Evolutionary conservation across 2,329 filamentous ascomycete species (phyloP).

Genomic region (Rhexocercosporidium sp.): DNA sequence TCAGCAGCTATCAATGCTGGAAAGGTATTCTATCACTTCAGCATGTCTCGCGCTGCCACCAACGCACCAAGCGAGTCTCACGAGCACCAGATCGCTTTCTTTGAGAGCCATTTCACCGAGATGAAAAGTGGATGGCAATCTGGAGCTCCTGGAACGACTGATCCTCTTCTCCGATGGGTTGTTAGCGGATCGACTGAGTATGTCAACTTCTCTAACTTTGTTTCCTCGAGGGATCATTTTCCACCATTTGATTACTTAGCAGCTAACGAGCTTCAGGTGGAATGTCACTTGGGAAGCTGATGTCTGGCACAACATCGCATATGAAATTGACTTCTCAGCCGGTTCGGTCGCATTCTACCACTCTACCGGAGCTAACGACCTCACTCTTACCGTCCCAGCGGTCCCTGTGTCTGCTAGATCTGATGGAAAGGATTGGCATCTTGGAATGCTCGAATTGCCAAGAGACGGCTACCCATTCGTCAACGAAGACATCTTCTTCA

Average conservation of each 20-base stretch:
- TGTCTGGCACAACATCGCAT: slow-evolving; percentile 78
- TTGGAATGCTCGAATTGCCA: slow-evolving; percentile 71
- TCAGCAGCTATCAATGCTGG: slow-evolving; percentile 67
- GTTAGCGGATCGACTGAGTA: slow-evolving; percentile 59
- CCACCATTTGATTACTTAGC: not conserved
- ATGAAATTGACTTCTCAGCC: slow-evolving; percentile 71
- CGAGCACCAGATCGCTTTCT: slow-evolving; percentile 68
- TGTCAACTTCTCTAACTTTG: not conserved
- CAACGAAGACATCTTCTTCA: slow-evolving; percentile 62
- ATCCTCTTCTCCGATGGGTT: slow-evolving; percentile 68
- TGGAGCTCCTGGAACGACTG: slow-evolving; percentile 50
- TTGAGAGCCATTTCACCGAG: slow-evolving; percentile 77
- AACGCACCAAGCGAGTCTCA: slow-evolving; percentile 64
- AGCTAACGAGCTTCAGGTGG: slow-evolving; percentile 51
- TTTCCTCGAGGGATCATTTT: not conserved
- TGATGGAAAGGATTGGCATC: slow-evolving; percentile 75
- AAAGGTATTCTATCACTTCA: slow-evolving; percentile 75
- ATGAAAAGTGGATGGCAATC: slow-evolving; percentile 70
- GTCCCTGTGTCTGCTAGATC: slow-evolving; percentile 64
- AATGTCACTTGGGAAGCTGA: slow-evolving; percentile 63
- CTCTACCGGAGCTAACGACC: slow-evolving; percentile 63
- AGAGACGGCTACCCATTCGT: slow-evolving; percentile 57
- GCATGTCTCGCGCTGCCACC: slow-evolving; percentile 61
- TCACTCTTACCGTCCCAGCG: slow-evolving; percentile 63
- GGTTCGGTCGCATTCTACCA: slow-evolving; percentile 72